A percentile compares a stretch with the other conserved stretches of the same genome.
These are phyloP conservation scores for Sequoiadendron giganteum DNA, from an alignment of 75 land plant species.

Conservation along the genomic window DNA sequence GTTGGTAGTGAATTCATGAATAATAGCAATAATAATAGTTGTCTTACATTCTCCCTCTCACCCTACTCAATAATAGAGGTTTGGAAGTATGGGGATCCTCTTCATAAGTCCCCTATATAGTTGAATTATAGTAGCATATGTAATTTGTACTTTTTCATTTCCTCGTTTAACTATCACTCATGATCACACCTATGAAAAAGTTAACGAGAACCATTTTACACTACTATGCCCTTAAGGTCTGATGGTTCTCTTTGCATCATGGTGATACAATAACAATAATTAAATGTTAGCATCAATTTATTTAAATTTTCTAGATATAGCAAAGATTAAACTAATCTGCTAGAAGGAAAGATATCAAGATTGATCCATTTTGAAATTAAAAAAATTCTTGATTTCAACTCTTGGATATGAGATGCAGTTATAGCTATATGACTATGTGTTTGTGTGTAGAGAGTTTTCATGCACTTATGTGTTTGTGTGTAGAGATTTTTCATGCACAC, in stretches of 20 bases:
- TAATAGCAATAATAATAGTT: neutral
- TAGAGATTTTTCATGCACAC: too few species aligned
- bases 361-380: too few species aligned
- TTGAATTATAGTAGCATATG: too few species aligned
- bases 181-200: constrained; percentile 27
- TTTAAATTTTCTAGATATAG: too few species aligned
- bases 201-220: constrained; percentile 17
- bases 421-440: too few species aligned
- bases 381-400: too few species aligned
- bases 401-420: too few species aligned
- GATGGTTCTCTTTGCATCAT: constrained; percentile 82
- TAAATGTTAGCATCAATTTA: too few species aligned
- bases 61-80: constrained; percentile 25
- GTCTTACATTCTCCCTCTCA: constrained; percentile 66
- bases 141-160: neutral
- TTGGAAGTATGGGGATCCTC: constrained; percentile 31
- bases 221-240: constrained; percentile 63
- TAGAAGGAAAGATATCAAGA: too few species aligned
- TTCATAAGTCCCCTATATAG: constrained; percentile 4
- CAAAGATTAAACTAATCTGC: too few species aligned
- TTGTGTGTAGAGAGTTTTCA: too few species aligned
- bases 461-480: too few species aligned
- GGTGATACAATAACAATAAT: constrained; percentile 24
- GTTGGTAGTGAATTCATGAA: neutral
- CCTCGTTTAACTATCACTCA: constrained; percentile 12